Evolutionary conservation across 371 early-diverging fungal species (phyloP).

Genomic region (Zopfochytrium polystomum): DNA sequence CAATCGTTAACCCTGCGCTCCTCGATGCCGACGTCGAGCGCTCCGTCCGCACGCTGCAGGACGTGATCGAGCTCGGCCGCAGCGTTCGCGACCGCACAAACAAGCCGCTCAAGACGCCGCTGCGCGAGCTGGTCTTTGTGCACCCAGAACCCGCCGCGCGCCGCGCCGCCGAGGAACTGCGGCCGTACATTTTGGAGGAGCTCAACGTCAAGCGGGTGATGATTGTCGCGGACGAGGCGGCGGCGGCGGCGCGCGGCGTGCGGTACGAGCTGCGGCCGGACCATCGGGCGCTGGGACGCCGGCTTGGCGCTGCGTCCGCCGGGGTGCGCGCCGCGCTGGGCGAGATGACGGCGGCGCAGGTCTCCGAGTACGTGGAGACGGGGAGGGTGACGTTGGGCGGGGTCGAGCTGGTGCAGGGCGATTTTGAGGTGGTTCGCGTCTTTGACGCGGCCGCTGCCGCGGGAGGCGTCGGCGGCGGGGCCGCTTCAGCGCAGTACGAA

Average conservation of each 20-base stretch:
- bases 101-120: slow-evolving; percentile 97
- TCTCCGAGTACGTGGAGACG: slow-evolving; percentile 73
- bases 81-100: slow-evolving; percentile 91
- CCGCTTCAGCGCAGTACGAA: slow-evolving; percentile 16
- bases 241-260: slow-evolving; percentile 91
- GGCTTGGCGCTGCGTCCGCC: slow-evolving; percentile 83
- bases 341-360: slow-evolving; percentile 67
- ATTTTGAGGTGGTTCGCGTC: slow-evolving; percentile 59
- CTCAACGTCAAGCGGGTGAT: slow-evolving; percentile 85
- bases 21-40: slow-evolving; percentile 94
- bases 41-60: slow-evolving; percentile 91
- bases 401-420: slow-evolving; percentile 74
- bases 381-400: slow-evolving; percentile 76
- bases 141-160: slow-evolving; percentile 84
- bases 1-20: slow-evolving; percentile 89
- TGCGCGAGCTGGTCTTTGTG: slow-evolving; percentile 91
- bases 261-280: slow-evolving; percentile 89
- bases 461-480: slow-evolving; percentile 6
- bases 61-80: slow-evolving; percentile 96
- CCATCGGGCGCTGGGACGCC: slow-evolving; percentile 83
- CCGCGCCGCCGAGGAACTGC: slow-evolving; percentile 75
- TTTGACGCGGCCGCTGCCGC: slow-evolving; percentile 22
- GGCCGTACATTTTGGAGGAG: slow-evolving; percentile 90
- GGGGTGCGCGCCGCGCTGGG: slow-evolving; percentile 89
- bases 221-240: slow-evolving; percentile 83